Evolutionary conservation across 805 yeast genomes (phyloP), one percentile per base, ranked within the genome.

Genomic region (Vanderwaltozyma polyspora): DNA sequence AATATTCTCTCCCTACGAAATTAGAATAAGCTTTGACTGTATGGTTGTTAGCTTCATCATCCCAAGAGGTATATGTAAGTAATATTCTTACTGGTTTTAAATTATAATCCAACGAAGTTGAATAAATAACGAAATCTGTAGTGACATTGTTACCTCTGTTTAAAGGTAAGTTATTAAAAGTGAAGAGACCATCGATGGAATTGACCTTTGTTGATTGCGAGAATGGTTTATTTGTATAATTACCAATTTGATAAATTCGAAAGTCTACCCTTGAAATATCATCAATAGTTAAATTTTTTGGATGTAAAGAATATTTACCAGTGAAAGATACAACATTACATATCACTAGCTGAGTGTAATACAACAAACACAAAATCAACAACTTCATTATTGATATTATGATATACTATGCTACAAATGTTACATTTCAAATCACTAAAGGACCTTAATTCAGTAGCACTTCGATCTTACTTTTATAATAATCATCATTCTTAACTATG

Each of bases 21-120:
- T 58, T 58, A 13, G 41, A 51, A 31, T 37, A 55, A 2, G 57
- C 61, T n/a, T 37, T 46, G 7, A 42, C 9, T 6, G 10, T 27
- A 17, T 16, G 15, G 12, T 26, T 26, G 0, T 37, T 22, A 1
- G 44, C 42, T n/a, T 46, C 52, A 19, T 46, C 38, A 13, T 45
- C 44, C 12, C 42, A 36, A 3, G 29, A 19, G 5, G 26, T 22
- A 22, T 51, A 45, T 31, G 49, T 50, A 3, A 56, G 28, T 14
- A 58, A 35, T 7, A 58, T 41, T 36, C 63, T 55, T 32, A 50
- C 54, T 17, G 63, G 63, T 23, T 46, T 50, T 37, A 58, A 35
- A 41, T 58, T 58, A 31, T 44, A 57, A 21, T 52, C 59, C 14
- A 45, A 25, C 4, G 63, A 57, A 17, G 38, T 36, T 11, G 61